A percentile compares a stretch with the other conserved stretches of the same genome.
Conservation (phyloP, 2,329 filamentous ascomycete genomes). For the Trichoderma atroviride region DNA sequence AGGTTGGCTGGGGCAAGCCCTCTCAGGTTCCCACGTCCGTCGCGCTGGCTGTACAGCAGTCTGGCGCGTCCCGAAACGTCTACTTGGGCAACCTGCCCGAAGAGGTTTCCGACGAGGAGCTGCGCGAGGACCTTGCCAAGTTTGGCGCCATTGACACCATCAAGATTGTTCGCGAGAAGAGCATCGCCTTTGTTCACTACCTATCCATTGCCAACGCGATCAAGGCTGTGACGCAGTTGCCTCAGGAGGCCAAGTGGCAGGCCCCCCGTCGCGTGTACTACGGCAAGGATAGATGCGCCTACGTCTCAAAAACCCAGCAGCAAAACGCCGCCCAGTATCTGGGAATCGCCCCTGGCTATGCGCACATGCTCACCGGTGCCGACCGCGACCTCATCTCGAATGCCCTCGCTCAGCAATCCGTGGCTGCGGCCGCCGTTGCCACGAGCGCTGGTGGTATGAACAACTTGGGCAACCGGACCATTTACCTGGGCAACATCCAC, state of each 20-base stretch:
- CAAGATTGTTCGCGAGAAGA: conserved; percentile 97
- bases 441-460: conserved; percentile 96
- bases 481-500: conserved; percentile 98
- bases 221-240: conserved; percentile 95
- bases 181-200: conserved; percentile 97
- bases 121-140: conserved; percentile 92
- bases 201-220: conserved; percentile 96
- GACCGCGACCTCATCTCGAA: conserved; percentile 97
- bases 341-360: conserved; percentile 94
- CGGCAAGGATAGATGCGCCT: conserved; percentile 96
- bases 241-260: conserved; percentile 96
- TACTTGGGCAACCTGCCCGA: conserved; percentile 93
- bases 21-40: conserved; percentile 98
- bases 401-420: conserved; percentile 94
- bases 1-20: conserved; percentile 98
- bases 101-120: conserved; percentile 85
- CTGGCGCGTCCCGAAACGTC: conserved; percentile 93
- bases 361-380: conserved; percentile 92
- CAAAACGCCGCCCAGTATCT: conserved; percentile 98
- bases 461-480: conserved; percentile 95
- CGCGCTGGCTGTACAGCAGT: conserved; percentile 95
- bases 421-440: conserved; percentile 92
- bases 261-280: conserved; percentile 95
- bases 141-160: conserved; percentile 96
- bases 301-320: conserved; percentile 99